phyloP scores from a whole-genome alignment of 768 basidiomycete species.

The Hericium erinaceus region DNA sequence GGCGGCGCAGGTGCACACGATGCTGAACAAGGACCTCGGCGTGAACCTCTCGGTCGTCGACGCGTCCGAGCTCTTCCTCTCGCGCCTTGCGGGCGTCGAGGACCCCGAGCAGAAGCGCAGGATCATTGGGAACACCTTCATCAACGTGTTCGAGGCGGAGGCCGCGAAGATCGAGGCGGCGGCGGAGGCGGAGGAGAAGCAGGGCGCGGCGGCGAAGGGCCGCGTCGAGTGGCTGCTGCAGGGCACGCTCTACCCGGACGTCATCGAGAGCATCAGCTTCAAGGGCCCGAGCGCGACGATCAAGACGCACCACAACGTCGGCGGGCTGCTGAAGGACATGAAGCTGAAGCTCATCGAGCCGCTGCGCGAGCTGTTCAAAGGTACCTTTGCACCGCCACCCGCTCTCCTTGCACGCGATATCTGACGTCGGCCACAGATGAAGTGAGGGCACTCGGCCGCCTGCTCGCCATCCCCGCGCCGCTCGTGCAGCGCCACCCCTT shows the following conservation, averaged over 20 bases:
- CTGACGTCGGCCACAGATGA: slow-evolving; percentile 53
- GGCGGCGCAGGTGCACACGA: slow-evolving; percentile 81
- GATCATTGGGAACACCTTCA: slow-evolving; percentile 98
- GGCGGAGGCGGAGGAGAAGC: slow-evolving; percentile 66
- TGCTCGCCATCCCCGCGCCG: slow-evolving; percentile 85
- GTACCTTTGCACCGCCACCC: slow-evolving; percentile 29
- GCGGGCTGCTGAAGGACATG: slow-evolving; percentile 94
- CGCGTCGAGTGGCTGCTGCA: slow-evolving; percentile 95
- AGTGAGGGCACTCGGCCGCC: slow-evolving; percentile 84
- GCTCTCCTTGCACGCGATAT: not conserved
- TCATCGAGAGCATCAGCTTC: slow-evolving; percentile 98
- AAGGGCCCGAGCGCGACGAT: slow-evolving; percentile 98
- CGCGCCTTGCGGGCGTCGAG: slow-evolving; percentile 80
- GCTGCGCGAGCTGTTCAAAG: slow-evolving; percentile 95
- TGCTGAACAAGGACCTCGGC: slow-evolving; percentile 89
- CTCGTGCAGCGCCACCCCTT: slow-evolving; percentile 97
- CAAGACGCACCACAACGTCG: slow-evolving; percentile 99
- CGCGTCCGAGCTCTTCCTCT: slow-evolving; percentile 88
- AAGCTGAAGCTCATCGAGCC: slow-evolving; percentile 98
- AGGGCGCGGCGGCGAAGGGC: slow-evolving; percentile 68
- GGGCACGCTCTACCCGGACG: slow-evolving; percentile 97
- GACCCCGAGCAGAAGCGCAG: slow-evolving; percentile 97
- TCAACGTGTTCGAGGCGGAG: slow-evolving; percentile 94
- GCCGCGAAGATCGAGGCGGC: slow-evolving; percentile 79
- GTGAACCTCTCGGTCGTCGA: slow-evolving; percentile 96